Base-by-base conservation (phyloP, 1,284 basidiomycete species). In the Thelephora terrestris region DNA sequence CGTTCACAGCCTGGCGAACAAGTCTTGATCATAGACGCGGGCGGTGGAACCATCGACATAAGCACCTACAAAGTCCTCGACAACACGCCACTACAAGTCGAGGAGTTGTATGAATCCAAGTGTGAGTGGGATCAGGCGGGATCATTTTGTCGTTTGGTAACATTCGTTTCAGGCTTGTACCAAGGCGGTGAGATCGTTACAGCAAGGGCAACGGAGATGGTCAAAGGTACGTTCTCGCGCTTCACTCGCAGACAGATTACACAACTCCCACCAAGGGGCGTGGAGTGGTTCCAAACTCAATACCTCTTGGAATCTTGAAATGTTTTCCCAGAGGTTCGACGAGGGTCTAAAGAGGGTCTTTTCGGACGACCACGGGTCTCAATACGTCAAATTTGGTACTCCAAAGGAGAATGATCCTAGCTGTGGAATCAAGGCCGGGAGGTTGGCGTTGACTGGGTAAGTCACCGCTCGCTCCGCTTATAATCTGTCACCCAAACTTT, bases 341-440 rank as follows among this genome's bases (percentile, higher is more conserved):
- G 73, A 68, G 50, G 70, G 68, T 0, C 71, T 75, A 9, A 79
- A 78, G 50, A 58, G 71, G 40, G 61, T 65, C 37, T 75, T 78
- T 51, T 32, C 29, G 29, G 63, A 69, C 7, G 64, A 67, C 45
- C 55, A 58, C 0, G 71, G 71, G 45, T 67, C 69, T 1, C 68
- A 70, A 3, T 75, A 66, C 47, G 71, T 78, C 52, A 68, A 66
- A 48, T 78, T 79, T 53, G 75, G 75, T n/a, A 63, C 62, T 10
- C 53, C 66, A 4, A 62, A 66, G 9, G 74, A 78, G 51, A 70
- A 64, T 39, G 75, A 78, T 51, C 58, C 62, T 0, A 53, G 61
- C 12, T 58, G 68, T 23, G 74, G 67, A 7, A 75, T 78, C 38
- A 64, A 65, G 12, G 64, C 61, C 2, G 75, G 76, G 1, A 71